Evolutionary conservation across 345 rosid genomes (phyloP).

Genomic region (Citrus australasica): DNA sequence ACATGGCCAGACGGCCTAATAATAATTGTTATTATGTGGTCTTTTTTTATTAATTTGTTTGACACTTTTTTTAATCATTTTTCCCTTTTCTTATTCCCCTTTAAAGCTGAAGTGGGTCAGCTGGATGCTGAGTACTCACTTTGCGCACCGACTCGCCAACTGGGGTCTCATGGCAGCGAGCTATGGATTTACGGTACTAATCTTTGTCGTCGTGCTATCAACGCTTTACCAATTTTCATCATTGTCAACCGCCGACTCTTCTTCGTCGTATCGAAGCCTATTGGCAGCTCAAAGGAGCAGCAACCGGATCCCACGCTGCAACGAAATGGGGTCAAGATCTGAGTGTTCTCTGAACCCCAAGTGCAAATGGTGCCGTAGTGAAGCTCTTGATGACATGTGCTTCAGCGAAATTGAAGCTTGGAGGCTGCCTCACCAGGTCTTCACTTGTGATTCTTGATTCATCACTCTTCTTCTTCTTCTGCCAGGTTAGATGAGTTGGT

Average conservation of each 20-base stretch:
- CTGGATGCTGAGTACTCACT: background rate
- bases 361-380: conserved; percentile 54
- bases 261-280: conserved; percentile 14
- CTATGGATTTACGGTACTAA: background rate
- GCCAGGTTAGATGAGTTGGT: background rate
- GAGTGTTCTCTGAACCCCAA: conserved; percentile 38
- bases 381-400: conserved; percentile 57
- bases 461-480: background rate
- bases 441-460: conserved; percentile 31
- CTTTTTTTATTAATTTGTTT: no score
- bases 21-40: no score
- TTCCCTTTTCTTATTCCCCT: no score
- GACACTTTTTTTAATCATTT: no score
- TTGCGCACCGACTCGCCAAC: background rate
- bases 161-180: conserved; percentile 4
- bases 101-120: no score
- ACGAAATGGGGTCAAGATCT: conserved; percentile 33
- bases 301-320: conserved; percentile 34
- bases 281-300: conserved; percentile 17
- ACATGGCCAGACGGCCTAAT: no score
- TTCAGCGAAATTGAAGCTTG: conserved; percentile 42
- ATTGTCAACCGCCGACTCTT: background rate
- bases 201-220: conserved; percentile 14
- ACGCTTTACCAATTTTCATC: conserved; percentile 14
- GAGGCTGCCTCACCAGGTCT: conserved; percentile 52